Evolutionary conservation across 306 rosid genomes (phyloP), one percentile per base, ranked within the genome.

Genomic region (Senna siamea): DNA sequence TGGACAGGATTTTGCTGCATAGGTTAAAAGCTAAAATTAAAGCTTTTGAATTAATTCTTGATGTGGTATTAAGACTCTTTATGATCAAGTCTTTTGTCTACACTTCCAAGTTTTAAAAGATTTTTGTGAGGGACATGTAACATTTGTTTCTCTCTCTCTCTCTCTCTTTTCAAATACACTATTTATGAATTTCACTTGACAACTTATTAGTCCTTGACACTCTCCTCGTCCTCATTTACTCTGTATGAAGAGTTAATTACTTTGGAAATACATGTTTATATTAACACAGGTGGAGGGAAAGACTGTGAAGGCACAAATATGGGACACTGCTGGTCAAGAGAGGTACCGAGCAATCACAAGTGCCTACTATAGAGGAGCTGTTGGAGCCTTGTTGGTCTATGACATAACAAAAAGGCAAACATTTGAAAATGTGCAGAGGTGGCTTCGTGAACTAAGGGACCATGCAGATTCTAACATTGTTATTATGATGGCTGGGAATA

Each of bases 271-370:
- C 11, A 35, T 59, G 14, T 41, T 64, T 37, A 2, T 22, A 9
- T 56, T 28, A 15, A 40, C 78, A 69, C 79, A 91, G 97, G 87
- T 91, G 58, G 94, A 91, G 77, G 94, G 97, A 46, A 88, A 91
- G 84, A 91, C 97, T 0, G 85, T 87, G 12, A 91, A 91, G 79
- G 97, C 97, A 67, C 97, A 91, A 80, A 91, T 91, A 88, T 91
- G 97, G 97, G 97, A 91, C 77, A 91, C 97, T 2, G 94, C 97
- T 0, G 97, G 97, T 2, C 97, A 91, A 79, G 97, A 91, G 73
- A 88, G 96, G 80, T 90, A 90, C 81, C 67, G 93, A 76, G 93
- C 96, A 0, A 90, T 90, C 64, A 90, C 96, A 0, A 90, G 93
- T 72, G 96, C 96, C 17, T 90, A 90, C 76, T 90, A 88, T 40